Conservation (phyloP, 2,329 filamentous ascomycete genomes). For the Pseudogymnoascus sp. region DNA sequence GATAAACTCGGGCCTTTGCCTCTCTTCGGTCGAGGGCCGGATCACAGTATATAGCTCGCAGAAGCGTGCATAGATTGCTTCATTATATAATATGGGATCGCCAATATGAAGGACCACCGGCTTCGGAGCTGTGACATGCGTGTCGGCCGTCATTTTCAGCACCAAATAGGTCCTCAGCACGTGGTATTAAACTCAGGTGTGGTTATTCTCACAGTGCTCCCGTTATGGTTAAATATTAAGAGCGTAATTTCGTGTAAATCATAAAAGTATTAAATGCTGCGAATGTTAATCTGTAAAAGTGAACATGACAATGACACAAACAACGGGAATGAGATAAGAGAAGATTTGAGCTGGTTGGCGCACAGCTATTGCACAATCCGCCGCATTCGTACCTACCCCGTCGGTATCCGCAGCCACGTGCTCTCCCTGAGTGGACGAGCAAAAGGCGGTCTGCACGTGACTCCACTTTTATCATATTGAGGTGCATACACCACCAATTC, state of each 20-base stretch:
- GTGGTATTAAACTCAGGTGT: not conserved
- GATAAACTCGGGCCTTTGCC: slow-evolving; percentile 41
- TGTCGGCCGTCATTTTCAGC: slow-evolving; percentile 1
- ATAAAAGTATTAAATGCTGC: not conserved
- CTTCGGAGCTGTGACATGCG: slow-evolving; percentile 13
- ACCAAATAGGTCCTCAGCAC: not conserved
- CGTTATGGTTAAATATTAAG: not conserved
- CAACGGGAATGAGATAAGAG: not conserved
- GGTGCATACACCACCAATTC: not conserved
- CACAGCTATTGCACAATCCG: slow-evolving; percentile 3
- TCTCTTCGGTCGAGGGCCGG: slow-evolving; percentile 42
- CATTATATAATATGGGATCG: slow-evolving; percentile 28
- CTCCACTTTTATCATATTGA: slow-evolving; percentile 7
- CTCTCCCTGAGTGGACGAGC: not conserved
- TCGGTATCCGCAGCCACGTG: slow-evolving; percentile 4
- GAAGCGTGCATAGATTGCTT: slow-evolving; percentile 28
- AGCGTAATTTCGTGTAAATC: not conserved
- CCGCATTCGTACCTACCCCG: slow-evolving; percentile 1
- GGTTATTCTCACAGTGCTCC: not conserved
- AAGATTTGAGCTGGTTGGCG: slow-evolving; percentile 2
- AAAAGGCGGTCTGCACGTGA: slow-evolving; percentile 8
- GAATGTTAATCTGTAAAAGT: not conserved
- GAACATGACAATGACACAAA: not conserved
- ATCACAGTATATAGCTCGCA: slow-evolving; percentile 36
- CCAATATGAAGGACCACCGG: slow-evolving; percentile 28